Conservation (phyloP, 2,329 filamentous ascomycete species). For the Fusarium sp. region DNA sequence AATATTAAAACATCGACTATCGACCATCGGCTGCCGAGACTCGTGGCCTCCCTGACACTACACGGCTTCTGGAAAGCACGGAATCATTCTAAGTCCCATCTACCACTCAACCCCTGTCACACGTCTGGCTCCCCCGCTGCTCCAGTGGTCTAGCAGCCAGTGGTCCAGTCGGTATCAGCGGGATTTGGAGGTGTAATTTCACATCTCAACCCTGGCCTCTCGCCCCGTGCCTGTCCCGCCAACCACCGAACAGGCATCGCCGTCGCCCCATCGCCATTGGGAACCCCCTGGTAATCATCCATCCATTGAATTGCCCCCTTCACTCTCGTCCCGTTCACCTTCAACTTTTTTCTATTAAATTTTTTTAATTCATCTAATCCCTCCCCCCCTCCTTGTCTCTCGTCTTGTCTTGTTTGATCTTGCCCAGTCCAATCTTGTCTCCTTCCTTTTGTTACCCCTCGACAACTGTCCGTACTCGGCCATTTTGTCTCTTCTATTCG, state of each 20-base stretch:
- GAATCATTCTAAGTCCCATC: constrained; percentile 14
- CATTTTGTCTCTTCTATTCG: constrained; percentile 12
- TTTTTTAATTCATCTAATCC: constrained; percentile 35
- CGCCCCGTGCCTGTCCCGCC: constrained; percentile 39
- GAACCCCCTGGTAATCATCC: constrained; percentile 48
- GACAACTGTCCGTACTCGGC: constrained; percentile 3
- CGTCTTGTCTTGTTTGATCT: constrained; percentile 5
- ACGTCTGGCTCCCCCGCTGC: constrained; percentile 21
- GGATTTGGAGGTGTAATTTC: constrained; percentile 48
- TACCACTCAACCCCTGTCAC: constrained; percentile 21
- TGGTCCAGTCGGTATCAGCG: constrained; percentile 26
- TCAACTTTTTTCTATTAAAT: constrained; percentile 9
- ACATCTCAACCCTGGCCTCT: constrained; percentile 22
- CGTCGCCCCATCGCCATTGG: constrained; percentile 45
- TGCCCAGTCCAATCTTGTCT: constrained; percentile 12
- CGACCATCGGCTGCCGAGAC: neutral
- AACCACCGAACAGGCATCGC: constrained; percentile 39
- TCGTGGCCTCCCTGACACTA: constrained; percentile 7
- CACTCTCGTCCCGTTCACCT: constrained; percentile 25
- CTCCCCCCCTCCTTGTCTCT: constrained; percentile 26
- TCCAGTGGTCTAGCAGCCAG: constrained; percentile 9
- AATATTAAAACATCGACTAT: neutral
- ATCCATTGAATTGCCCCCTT: constrained; percentile 46
- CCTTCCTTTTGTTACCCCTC: constrained; percentile 29
- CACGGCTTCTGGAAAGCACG: constrained; percentile 34